These are phyloP conservation scores for Rhodotorula mucilaginosa DNA, from an alignment of 1,284 basidiomycete genomes.

Conservation along the genomic window DNA sequence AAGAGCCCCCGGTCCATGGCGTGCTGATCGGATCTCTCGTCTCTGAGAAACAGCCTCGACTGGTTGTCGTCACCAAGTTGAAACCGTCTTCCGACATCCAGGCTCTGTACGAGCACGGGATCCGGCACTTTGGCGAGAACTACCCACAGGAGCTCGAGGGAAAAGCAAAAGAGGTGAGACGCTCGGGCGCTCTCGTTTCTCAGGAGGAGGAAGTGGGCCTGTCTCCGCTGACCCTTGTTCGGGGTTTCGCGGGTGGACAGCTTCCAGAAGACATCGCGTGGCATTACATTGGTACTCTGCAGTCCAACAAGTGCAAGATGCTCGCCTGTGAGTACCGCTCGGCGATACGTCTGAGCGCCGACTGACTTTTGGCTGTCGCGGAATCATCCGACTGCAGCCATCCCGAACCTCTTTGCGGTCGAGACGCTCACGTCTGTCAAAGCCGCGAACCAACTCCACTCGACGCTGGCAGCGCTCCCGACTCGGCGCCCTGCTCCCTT, in stretches of 20 bases:
- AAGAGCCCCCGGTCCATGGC: neutral
- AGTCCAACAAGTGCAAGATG: conserved; percentile 90
- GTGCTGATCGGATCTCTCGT: neutral
- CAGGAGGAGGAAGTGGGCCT: too few species aligned
- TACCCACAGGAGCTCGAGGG: conserved; percentile 94
- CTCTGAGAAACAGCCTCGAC: conserved; percentile 47
- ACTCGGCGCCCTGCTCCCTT: conserved; percentile 55
- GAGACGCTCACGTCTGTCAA: conserved; percentile 89
- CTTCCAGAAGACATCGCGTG: conserved; percentile 80
- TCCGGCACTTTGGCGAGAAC: conserved; percentile 94
- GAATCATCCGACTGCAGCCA: conserved; percentile 55
- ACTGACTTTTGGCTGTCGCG: neutral
- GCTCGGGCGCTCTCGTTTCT: too few species aligned
- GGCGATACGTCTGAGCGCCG: neutral
- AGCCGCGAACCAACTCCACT: conserved; percentile 78
- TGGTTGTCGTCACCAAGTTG: conserved; percentile 92
- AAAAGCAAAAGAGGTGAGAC: conserved; percentile 68
- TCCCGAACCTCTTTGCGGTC: conserved; percentile 82
- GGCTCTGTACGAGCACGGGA: conserved; percentile 71
- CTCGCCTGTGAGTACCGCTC: conserved; percentile 65
- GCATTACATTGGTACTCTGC: conserved; percentile 95
- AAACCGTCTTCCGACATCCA: conserved; percentile 85
- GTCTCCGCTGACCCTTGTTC: neutral
- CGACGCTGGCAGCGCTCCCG: conserved; percentile 61
- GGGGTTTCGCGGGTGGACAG: conserved; percentile 51